phyloP scores from a whole-genome alignment of 2,329 filamentous ascomycete genomes.

The Talaromyces sp. region DNA sequence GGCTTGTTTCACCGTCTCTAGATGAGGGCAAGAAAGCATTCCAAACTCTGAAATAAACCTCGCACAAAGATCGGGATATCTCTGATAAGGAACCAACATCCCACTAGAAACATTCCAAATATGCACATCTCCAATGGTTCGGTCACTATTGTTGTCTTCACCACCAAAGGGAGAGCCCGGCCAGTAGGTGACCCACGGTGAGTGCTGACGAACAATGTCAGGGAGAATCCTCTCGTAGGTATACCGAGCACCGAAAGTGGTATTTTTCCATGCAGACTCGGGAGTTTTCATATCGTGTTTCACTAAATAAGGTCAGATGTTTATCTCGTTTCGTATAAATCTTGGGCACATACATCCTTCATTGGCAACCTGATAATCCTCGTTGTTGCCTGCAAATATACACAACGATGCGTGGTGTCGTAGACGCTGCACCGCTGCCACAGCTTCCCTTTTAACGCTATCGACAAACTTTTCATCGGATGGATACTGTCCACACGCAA shows the following conservation, averaged over 20 bases:
- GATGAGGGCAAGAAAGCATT: constrained; percentile 71
- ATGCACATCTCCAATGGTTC: constrained; percentile 76
- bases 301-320: background rate
- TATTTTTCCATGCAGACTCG: constrained; percentile 67
- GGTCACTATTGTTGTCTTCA: constrained; percentile 65
- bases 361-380: constrained; percentile 62
- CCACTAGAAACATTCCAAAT: constrained; percentile 64
- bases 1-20: constrained; percentile 57
- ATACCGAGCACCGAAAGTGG: constrained; percentile 73
- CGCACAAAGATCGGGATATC: constrained; percentile 62
- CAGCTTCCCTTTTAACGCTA: constrained; percentile 56
- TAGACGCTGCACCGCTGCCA: constrained; percentile 56
- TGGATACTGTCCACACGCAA: constrained; percentile 66
- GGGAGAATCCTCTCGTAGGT: constrained; percentile 77
- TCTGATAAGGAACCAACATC: constrained; percentile 69
- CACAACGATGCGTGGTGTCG: constrained; percentile 75
- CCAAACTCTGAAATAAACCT: constrained; percentile 85
- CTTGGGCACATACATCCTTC: constrained; percentile 59
- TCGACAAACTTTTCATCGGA: constrained; percentile 53
- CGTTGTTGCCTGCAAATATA: constrained; percentile 80
- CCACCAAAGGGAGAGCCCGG: constrained; percentile 51
- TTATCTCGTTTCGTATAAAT: background rate
- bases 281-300: background rate
- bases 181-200: constrained; percentile 45
- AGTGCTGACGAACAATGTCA: constrained; percentile 51